Evolutionary conservation across 2,329 filamentous ascomycete genomes (phyloP).

Genomic region (Scedosporium apiospermum): DNA sequence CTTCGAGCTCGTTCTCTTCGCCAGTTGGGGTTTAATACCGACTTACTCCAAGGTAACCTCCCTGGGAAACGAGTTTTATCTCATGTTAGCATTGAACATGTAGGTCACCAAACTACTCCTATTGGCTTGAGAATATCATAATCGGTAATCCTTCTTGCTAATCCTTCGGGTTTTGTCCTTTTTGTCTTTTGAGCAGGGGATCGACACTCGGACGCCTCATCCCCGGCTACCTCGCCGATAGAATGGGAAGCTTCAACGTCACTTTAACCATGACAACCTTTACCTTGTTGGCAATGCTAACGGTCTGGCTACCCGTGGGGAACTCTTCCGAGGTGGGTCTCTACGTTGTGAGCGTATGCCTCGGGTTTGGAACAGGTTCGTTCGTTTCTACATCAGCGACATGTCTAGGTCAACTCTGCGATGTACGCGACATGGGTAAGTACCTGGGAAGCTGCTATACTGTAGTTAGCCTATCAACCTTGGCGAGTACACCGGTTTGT

Average conservation of each 20-base stretch:
- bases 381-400: slow-evolving; percentile 73
- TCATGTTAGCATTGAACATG: slow-evolving; percentile 22
- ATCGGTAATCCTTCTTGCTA: slow-evolving; percentile 22
- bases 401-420: slow-evolving; percentile 71
- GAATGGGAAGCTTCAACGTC: slow-evolving; percentile 70
- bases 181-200: slow-evolving; percentile 71
- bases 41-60: slow-evolving; percentile 15
- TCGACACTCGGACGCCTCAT: slow-evolving; percentile 68
- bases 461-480: slow-evolving; percentile 16
- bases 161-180: slow-evolving; percentile 69
- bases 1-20: slow-evolving; percentile 21
- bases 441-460: slow-evolving; percentile 20
- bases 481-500: slow-evolving; percentile 9
- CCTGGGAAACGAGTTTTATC: slow-evolving; percentile 16
- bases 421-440: slow-evolving; percentile 60
- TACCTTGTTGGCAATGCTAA: slow-evolving; percentile 45
- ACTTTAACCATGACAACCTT: slow-evolving; percentile 58
- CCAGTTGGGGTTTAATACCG: slow-evolving; percentile 21
- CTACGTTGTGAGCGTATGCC: slow-evolving; percentile 42
- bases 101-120: slow-evolving; percentile 10
- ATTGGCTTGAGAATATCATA: not conserved
- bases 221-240: slow-evolving; percentile 67
- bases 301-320: slow-evolving; percentile 60
- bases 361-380: slow-evolving; percentile 71
- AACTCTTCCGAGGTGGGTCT: slow-evolving; percentile 50